Conservation (phyloP, 371 early-diverging fungal species). For the Amoeboaphelidium occidentale region DNA sequence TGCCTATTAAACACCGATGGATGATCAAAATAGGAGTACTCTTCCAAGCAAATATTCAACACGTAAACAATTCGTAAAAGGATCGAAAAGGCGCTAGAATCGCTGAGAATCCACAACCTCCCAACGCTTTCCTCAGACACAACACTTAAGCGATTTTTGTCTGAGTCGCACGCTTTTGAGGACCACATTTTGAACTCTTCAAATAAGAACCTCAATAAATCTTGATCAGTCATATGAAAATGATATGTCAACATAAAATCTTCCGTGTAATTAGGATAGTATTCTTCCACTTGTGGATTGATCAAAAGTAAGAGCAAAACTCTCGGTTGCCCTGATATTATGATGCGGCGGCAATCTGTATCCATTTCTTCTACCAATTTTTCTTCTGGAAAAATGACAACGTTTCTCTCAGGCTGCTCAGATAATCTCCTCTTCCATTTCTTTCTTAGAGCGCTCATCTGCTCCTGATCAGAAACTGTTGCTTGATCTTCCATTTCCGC, state of each 20-base stretch:
- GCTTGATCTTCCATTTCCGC: no score
- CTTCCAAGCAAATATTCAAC: no score
- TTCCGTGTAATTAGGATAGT: not conserved
- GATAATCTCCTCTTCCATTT: no score
- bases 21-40: no score
- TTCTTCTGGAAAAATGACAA: no score
- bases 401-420: no score
- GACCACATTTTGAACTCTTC: not conserved
- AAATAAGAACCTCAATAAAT: not conserved
- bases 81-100: not conserved
- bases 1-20: no score
- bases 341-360: not conserved
- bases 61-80: not conserved
- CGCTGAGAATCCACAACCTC: not conserved
- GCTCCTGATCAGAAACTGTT: no score
- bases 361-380: not conserved
- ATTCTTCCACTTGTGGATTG: not conserved
- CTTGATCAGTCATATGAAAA: not conserved
- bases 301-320: not conserved
- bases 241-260: not conserved
- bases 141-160: not conserved
- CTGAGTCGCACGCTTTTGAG: not conserved
- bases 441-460: no score
- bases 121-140: not conserved
- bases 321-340: not conserved